A percentile compares a stretch with the other conserved stretches of the same genome.
phyloP scores from a whole-genome alignment of 306 rosid genomes.

The Glycine tomentella region DNA sequence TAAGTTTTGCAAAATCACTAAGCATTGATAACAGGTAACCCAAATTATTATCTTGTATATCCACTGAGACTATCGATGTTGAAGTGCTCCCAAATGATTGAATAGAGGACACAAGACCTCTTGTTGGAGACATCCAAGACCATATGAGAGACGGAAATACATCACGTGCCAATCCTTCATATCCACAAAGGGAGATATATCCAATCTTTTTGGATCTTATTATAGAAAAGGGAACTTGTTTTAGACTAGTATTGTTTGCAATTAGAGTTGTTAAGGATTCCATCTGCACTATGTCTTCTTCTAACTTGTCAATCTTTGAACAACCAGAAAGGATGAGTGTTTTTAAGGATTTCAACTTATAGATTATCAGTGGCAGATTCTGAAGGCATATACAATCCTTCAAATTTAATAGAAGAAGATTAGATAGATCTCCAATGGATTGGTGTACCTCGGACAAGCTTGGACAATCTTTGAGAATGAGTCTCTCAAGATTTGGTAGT shows the following conservation, averaged over 20 bases:
- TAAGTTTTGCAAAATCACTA: neutral
- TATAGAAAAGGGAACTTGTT: no score
- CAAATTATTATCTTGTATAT: neutral
- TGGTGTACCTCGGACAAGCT: conserved; percentile 42
- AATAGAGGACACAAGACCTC: neutral
- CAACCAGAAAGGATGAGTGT: conserved; percentile 53
- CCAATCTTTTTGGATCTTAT: no score
- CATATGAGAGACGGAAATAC: conserved; percentile 37
- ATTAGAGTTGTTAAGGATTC: no score
- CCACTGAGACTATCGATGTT: neutral
- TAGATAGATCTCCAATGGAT: conserved; percentile 37
- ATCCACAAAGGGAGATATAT: conserved; percentile 40
- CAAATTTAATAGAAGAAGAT: neutral
- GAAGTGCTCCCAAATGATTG: neutral
- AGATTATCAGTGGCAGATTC: conserved; percentile 13
- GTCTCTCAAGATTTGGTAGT: neutral
- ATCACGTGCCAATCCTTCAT: conserved; percentile 39
- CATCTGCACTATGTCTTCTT: no score
- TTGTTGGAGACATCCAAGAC: conserved; percentile 44
- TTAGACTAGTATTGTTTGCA: no score
- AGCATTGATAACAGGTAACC: neutral
- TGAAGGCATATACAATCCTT: conserved; percentile 24
- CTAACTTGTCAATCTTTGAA: no score
- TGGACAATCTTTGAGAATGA: conserved; percentile 36
- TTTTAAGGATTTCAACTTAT: conserved; percentile 43